Base-by-base conservation (phyloP, 2,329 filamentous ascomycete species). In the Monosporascus cannonballus region DNA sequence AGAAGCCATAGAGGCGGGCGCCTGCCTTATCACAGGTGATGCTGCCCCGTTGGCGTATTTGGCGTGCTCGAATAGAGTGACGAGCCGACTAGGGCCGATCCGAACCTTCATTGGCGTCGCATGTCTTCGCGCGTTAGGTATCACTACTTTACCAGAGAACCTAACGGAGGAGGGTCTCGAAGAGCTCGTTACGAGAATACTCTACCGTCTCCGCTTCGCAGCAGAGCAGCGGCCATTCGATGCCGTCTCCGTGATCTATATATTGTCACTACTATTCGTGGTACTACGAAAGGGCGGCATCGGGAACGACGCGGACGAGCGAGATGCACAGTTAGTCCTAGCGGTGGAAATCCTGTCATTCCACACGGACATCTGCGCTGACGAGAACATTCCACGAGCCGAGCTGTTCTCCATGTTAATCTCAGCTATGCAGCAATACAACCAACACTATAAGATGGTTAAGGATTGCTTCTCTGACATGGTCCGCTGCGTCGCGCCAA, bases 161-260 rank as follows among this genome's bases (percentile, higher is more conserved):
- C 78, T 93, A 54, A 80, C 86, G 56, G 78, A 88, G 57, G 94
- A 97, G 66, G 83, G 87, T n/a, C 76, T 97, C 8, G 89, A 90
- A 51, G 84, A 87, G 53, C 81, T 97, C 14, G 79, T 96, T 14
- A 96, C 93, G 3, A 83, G 94, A 68, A 84, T 97, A 1, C 75
- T 99, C 5, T 97, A 97, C 69, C 86, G 93, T 47, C 76, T 99
- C 50, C 87, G 92, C 17, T 96, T 96, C 68, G 81, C 92, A 38
- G 87, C 89, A 50, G 94, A 97, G 67, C 93, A 97, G 68, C 84
- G 92, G n/a, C 91, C 93, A 0, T 91, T 99, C 61, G 94, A 99
- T 67, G 78, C 84, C 3, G 86, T 94, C 4, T 93, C 93, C 1
- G 76, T 97, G 24, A 90, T 89, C 53, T 99, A 97, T 67, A 83